These are phyloP conservation scores for Candida sanyaensis DNA, from an alignment of 1,139 yeast species.

Conservation along the genomic window DNA sequence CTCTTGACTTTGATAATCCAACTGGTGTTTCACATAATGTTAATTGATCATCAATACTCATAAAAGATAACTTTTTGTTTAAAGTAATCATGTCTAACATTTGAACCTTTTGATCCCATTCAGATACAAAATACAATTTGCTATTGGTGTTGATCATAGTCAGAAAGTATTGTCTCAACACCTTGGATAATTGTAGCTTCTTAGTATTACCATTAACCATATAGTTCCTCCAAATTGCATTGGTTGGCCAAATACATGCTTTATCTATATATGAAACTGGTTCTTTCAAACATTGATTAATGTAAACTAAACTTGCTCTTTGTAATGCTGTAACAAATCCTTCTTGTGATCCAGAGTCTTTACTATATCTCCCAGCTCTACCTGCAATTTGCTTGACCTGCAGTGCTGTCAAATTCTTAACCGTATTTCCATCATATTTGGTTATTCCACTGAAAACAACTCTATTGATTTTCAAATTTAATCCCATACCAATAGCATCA, in stretches of 20 bases:
- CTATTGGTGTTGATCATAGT: conserved; percentile 13
- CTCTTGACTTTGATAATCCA: conserved; percentile 22
- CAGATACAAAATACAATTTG: conserved; percentile 40
- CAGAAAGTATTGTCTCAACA: not conserved
- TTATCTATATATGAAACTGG: conserved; percentile 48
- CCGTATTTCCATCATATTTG: conserved; percentile 70
- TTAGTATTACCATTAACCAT: conserved; percentile 53
- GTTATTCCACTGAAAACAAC: conserved; percentile 67
- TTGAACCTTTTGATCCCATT: conserved; percentile 43
- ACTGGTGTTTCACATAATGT: conserved; percentile 64
- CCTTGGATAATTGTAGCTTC: conserved; percentile 15
- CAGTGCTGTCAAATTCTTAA: conserved; percentile 54
- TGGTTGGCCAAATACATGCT: conserved; percentile 75
- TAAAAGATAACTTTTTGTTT: conserved; percentile 24
- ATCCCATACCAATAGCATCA: conserved; percentile 98
- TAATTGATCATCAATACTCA: conserved; percentile 54
- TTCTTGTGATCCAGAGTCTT: conserved; percentile 38
- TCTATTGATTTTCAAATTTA: conserved; percentile 79
- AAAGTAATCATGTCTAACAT: conserved; percentile 49
- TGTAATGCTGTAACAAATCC: conserved; percentile 66
- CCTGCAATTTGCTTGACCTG: conserved; percentile 93
- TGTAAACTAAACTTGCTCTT: conserved; percentile 40
- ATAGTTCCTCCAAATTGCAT: conserved; percentile 59
- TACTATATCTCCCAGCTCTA: conserved; percentile 81
- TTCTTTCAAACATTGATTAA: conserved; percentile 46